phyloP scores from a whole-genome alignment of 768 basidiomycete genomes.

The Phylloporus sp. region DNA sequence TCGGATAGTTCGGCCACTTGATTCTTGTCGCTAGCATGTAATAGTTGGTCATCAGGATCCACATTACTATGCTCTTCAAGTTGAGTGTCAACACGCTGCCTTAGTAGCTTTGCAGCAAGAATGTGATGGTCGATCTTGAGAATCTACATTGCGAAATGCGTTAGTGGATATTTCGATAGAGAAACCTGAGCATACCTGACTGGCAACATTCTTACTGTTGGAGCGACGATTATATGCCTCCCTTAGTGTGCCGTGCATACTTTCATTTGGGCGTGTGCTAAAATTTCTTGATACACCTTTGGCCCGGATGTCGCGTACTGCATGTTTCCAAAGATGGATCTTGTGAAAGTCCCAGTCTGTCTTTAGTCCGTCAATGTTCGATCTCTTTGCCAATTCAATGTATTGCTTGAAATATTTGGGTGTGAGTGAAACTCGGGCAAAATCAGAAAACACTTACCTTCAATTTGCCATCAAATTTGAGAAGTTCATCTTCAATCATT shows the following conservation, averaged over 20 bases:
- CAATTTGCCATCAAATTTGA: too few relatives aligned
- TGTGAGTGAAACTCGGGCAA: too few relatives aligned
- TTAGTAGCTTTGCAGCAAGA: conserved; percentile 1
- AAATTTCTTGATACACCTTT: neutral
- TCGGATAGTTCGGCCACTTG: too few relatives aligned
- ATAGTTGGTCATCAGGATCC: too few relatives aligned
- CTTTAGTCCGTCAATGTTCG: neutral
- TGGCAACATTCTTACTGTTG: neutral
- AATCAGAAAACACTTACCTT: too few relatives aligned
- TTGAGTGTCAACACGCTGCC: neutral
- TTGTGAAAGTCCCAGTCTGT: neutral
- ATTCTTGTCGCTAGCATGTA: too few relatives aligned
- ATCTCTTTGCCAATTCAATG: neutral
- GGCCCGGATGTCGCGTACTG: neutral
- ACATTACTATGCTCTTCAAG: neutral
- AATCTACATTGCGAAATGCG: neutral
- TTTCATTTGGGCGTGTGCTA: neutral
- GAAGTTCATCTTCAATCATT: too few relatives aligned
- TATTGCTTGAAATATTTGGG: too few relatives aligned
- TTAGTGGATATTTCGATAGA: too few relatives aligned
- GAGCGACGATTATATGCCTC: neutral
- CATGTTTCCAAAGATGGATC: neutral
- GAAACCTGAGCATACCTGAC: neutral
- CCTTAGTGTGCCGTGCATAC: neutral
- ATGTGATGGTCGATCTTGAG: neutral